A percentile compares a stretch with the other conserved stretches of the same genome.
phyloP scores from a whole-genome alignment of 169 alveolate genomes.

The Cryptosporidium muris region DNA sequence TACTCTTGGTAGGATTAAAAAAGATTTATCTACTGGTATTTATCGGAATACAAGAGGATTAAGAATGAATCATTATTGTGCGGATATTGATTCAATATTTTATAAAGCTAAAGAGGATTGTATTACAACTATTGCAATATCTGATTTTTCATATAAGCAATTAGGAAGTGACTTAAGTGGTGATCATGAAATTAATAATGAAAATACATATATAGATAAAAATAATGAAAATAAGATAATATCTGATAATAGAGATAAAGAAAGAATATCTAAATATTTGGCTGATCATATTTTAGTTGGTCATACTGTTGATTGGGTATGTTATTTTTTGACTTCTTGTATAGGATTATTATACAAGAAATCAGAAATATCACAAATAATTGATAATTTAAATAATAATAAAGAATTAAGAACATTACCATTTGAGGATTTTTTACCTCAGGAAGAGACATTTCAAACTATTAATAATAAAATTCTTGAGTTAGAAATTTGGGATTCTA shows the following conservation, averaged over 20 bases:
- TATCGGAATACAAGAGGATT: constrained; percentile 37
- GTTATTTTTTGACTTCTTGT: constrained; percentile 56
- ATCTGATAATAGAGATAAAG: constrained; percentile 25
- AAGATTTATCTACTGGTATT: constrained; percentile 41
- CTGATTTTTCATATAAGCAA: constrained; percentile 43
- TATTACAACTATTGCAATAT: constrained; percentile 40
- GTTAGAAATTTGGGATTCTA: constrained; percentile 65
- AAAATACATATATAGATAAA: not conserved
- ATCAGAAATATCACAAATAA: not conserved
- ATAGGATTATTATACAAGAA: constrained; percentile 15
- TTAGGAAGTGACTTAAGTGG: not conserved
- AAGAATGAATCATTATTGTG: constrained; percentile 66
- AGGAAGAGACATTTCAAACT: constrained; percentile 30
- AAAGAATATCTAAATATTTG: not conserved
- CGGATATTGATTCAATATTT: constrained; percentile 38
- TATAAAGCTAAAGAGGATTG: constrained; percentile 9
- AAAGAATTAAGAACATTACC: constrained; percentile 1
- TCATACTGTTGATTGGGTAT: constrained; percentile 59
- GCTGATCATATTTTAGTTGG: constrained; percentile 42
- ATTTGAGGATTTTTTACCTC: constrained; percentile 29
- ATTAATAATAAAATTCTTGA: constrained; percentile 44
- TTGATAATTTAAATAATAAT: not conserved
- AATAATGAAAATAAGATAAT: no score
- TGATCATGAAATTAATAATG: not conserved
- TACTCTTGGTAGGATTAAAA: constrained; percentile 43